Conservation (phyloP, 1,284 basidiomycete species). For the Trichosporon inkin region DNA sequence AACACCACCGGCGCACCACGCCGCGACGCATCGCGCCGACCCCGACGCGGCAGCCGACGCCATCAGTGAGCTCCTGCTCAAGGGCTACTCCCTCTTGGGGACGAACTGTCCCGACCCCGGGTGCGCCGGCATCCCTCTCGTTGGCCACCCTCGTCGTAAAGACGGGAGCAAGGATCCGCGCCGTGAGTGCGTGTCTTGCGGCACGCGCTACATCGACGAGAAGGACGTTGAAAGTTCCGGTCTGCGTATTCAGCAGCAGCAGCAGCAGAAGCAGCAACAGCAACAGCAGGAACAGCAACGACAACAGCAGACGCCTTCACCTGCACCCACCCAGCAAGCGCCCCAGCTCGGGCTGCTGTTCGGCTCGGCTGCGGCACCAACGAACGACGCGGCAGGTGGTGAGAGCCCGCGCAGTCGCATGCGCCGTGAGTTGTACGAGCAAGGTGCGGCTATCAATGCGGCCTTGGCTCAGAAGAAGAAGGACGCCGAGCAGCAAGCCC, state of each 20-base stretch:
- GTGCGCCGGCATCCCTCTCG: slow-evolving; percentile 46
- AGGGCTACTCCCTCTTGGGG: slow-evolving; percentile 45
- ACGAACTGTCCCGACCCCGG: slow-evolving; percentile 38
- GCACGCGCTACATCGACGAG: slow-evolving; percentile 37
- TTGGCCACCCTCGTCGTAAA: slow-evolving; percentile 41
- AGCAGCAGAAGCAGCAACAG: background rate
- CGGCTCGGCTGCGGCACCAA: background rate
- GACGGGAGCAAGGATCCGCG: slow-evolving; percentile 35
- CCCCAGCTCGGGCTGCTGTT: background rate
- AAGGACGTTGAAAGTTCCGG: slow-evolving; percentile 18
- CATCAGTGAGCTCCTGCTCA: slow-evolving; percentile 43
- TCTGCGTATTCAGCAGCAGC: background rate
- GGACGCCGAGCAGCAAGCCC: background rate
- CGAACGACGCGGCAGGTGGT: slow-evolving; percentile 9
- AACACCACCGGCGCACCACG: slow-evolving; percentile 10
- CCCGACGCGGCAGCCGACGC: slow-evolving; percentile 34
- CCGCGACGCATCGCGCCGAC: slow-evolving; percentile 13
- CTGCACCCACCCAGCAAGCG: background rate
- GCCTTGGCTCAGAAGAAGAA: background rate
- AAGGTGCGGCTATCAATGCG: slow-evolving; percentile 20
- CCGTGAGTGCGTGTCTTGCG: slow-evolving; percentile 42
- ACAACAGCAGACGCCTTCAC: background rate
- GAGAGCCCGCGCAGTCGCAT: slow-evolving; percentile 36
- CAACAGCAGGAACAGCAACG: background rate
- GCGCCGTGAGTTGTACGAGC: slow-evolving; percentile 40